Evolutionary conservation across 2,329 filamentous ascomycete genomes (phyloP).

Genomic region (Pseudopyricularia javanii): DNA sequence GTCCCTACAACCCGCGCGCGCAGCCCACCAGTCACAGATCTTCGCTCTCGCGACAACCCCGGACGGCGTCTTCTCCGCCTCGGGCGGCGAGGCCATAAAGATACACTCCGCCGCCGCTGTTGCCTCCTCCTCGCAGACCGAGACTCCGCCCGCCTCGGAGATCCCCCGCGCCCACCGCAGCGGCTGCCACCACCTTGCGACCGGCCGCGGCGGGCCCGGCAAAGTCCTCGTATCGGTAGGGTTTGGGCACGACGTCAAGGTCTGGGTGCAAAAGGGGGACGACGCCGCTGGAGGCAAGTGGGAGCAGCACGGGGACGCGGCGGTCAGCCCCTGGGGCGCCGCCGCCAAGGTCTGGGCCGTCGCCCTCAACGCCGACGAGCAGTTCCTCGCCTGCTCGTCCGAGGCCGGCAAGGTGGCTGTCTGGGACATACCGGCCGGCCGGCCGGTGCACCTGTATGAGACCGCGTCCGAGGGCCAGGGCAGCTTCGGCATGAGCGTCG

Average conservation of each 20-base stretch:
- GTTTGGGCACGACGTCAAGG: slow-evolving; percentile 77
- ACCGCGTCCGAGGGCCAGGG: slow-evolving; percentile 55
- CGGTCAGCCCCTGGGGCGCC: slow-evolving; percentile 21
- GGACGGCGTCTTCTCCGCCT: slow-evolving; percentile 66
- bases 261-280: slow-evolving; percentile 60
- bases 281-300: slow-evolving; percentile 41
- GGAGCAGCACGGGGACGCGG: slow-evolving; percentile 26
- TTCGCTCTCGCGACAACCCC: slow-evolving; percentile 70
- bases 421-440: slow-evolving; percentile 55
- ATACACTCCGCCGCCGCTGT: slow-evolving; percentile 65
- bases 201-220: slow-evolving; percentile 48
- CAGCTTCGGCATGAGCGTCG: slow-evolving; percentile 81
- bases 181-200: slow-evolving; percentile 81
- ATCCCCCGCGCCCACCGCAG: slow-evolving; percentile 71
- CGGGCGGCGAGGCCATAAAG: slow-evolving; percentile 71
- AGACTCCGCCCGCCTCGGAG: slow-evolving; percentile 57
- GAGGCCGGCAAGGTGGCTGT: slow-evolving; percentile 82
- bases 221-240: slow-evolving; percentile 69
- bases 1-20: too few species aligned
- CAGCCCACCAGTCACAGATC: slow-evolving; percentile 75
- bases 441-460: slow-evolving; percentile 60
- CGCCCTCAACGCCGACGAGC: slow-evolving; percentile 71
- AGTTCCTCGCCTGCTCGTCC: slow-evolving; percentile 75
- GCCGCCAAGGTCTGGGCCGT: slow-evolving; percentile 77
- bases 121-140: slow-evolving; percentile 59